These are phyloP conservation scores for Cryptococcus hybrid DNA, from an alignment of 1,284 basidiomycete genomes.

Conservation along the genomic window DNA sequence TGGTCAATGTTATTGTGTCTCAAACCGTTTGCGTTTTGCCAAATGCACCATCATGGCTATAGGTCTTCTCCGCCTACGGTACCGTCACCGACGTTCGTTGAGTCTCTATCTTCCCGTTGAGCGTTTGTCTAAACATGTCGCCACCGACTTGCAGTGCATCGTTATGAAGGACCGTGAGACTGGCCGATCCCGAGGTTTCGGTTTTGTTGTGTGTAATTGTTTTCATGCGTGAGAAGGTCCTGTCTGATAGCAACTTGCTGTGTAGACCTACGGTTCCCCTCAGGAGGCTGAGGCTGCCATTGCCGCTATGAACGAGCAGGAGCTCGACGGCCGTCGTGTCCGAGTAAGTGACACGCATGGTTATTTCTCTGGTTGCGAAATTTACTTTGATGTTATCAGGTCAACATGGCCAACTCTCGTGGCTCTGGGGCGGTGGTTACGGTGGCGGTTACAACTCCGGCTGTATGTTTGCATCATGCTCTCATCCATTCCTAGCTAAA, in stretches of 20 bases:
- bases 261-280: slow-evolving; percentile 60
- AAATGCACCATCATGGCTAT: slow-evolving; percentile 1
- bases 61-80: slow-evolving; percentile 49
- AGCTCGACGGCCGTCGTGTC: slow-evolving; percentile 89
- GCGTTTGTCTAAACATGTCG: neutral
- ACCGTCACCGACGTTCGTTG: slow-evolving; percentile 48
- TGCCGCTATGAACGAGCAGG: slow-evolving; percentile 76
- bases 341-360: slow-evolving; percentile 33
- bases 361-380: neutral
- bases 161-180: slow-evolving; percentile 99
- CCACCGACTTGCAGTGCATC: slow-evolving; percentile 61
- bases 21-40: neutral
- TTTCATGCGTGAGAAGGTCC: neutral
- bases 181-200: slow-evolving; percentile 92
- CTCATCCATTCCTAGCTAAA: neutral
- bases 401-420: slow-evolving; percentile 89
- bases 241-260: neutral
- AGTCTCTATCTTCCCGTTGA: slow-evolving; percentile 1
- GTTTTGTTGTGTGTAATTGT: slow-evolving; percentile 65
- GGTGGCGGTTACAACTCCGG: slow-evolving; percentile 47
- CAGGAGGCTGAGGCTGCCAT: slow-evolving; percentile 81
- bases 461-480: slow-evolving; percentile 22
- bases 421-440: slow-evolving; percentile 53
- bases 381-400: slow-evolving; percentile 53
- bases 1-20: neutral